Evolutionary conservation across 805 yeast genomes (phyloP).

Genomic region (Sugiyamaella chiloensis): DNA sequence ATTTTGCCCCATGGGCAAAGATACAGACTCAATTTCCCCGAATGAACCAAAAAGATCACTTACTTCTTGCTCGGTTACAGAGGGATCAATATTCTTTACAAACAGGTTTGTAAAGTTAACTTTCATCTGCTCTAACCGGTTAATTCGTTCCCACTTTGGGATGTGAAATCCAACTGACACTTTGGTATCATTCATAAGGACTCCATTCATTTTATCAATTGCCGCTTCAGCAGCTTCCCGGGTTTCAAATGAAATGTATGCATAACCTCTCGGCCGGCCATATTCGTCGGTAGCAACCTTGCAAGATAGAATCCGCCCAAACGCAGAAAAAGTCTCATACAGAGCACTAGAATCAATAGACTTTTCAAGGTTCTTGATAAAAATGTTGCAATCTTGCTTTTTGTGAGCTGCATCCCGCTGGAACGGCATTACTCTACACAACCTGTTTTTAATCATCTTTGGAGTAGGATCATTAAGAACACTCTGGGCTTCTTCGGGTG

Average conservation of each 20-base stretch:
- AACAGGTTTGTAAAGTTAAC: slow-evolving; percentile 54
- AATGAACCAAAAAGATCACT: slow-evolving; percentile 43
- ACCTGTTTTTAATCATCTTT: slow-evolving; percentile 74
- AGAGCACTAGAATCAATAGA: slow-evolving; percentile 51
- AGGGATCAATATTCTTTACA: slow-evolving; percentile 48
- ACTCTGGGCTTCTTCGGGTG: slow-evolving; percentile 73
- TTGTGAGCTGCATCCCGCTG: slow-evolving; percentile 56
- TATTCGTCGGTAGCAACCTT: slow-evolving; percentile 47
- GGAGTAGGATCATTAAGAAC: slow-evolving; percentile 84
- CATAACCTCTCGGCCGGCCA: slow-evolving; percentile 51
- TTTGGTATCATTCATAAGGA: slow-evolving; percentile 32
- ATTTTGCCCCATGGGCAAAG: slow-evolving; percentile 44
- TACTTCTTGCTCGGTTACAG: slow-evolving; percentile 39
- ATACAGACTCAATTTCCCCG: slow-evolving; percentile 49
- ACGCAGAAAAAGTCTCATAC: slow-evolving; percentile 50
- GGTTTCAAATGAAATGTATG: slow-evolving; percentile 62
- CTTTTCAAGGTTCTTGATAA: slow-evolving; percentile 53
- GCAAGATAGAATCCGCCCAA: slow-evolving; percentile 48
- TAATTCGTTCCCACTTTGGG: slow-evolving; percentile 58
- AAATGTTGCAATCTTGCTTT: slow-evolving; percentile 48
- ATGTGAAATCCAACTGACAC: slow-evolving; percentile 60
- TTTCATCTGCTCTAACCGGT: slow-evolving; percentile 44
- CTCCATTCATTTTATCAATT: slow-evolving; percentile 51
- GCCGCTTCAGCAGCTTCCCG: slow-evolving; percentile 62
- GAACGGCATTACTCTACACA: slow-evolving; percentile 92